phyloP scores from a whole-genome alignment of 805 yeast species.

The Saturnispora saitoi region DNA sequence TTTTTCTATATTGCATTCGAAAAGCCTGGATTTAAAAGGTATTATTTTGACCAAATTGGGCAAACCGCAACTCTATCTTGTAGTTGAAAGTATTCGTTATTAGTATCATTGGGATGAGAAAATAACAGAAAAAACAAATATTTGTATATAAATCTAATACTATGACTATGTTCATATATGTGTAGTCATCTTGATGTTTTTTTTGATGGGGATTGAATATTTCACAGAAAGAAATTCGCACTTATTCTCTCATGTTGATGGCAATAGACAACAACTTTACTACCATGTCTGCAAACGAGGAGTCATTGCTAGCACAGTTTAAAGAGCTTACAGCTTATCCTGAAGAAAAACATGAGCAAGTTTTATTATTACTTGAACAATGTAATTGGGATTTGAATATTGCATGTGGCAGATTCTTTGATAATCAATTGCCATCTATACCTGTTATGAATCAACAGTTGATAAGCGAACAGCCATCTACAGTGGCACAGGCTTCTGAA shows the following conservation, averaged over 20 bases:
- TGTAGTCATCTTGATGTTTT: too few species aligned
- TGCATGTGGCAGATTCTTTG: conserved; percentile 55
- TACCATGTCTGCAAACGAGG: conserved; percentile 28
- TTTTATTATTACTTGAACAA: conserved; percentile 38
- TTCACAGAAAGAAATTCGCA: background rate
- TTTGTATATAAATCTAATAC: too few species aligned
- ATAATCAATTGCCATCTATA: conserved; percentile 25
- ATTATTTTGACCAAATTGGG: too few species aligned
- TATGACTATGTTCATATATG: too few species aligned
- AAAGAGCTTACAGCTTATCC: conserved; percentile 40
- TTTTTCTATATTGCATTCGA: too few species aligned
- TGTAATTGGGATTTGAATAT: conserved; percentile 55
- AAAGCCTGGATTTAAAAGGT: too few species aligned
- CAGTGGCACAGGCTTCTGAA: background rate
- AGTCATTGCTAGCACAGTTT: conserved; percentile 38
- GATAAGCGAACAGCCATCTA: background rate
- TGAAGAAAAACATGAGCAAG: conserved; percentile 39
- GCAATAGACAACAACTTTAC: background rate
- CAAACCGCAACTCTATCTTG: too few species aligned
- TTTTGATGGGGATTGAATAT: too few species aligned
- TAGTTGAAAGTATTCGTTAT: background rate
- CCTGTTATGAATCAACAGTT: background rate
- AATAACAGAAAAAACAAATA: background rate
- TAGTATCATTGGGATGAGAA: background rate
- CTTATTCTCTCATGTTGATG: background rate